Base-by-base conservation (phyloP, 2,329 filamentous ascomycete species). In the Cladosporium halotolerans region DNA sequence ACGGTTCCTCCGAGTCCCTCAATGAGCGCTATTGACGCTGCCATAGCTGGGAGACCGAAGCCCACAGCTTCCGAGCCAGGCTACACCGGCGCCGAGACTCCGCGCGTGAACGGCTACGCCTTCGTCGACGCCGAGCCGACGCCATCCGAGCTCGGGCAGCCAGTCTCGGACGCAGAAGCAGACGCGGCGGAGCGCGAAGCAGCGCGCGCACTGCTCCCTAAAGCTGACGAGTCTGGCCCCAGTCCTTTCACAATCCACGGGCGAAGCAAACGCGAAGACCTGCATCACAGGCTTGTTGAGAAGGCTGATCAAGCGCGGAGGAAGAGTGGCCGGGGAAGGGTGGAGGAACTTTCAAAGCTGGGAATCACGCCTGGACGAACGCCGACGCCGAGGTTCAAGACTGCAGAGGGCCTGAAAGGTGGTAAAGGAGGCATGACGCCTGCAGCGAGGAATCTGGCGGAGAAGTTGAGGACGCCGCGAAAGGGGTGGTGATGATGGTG, bases 261-360 rank as follows among this genome's bases (percentile, higher is more conserved):
- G 52, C 83, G 85, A 50, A 83, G 88, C 50, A 82, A 80, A 57
- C 78, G 92, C 36, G 93, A 97, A 72, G 83, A 82, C 34, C 73
- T 97, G 28, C 90, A 95, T 68, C 83, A 92, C 63, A 82, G 84
- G 34, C 89, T 96, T 79, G 90, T 96, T 2, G 91, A 96, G 57
- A 82, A 82, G 48, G 88, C 88, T 18, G 82, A 87, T 10, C 82
- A 83, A 62, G 85, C 79, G 2, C 91, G 90, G 67, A 81, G 85
- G 46, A 19, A 76, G 82, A 57, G 82, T 78, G 3, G 83, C 79
- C 59, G 86, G 77, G 54, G 60, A 44, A 59, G 66, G 73, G 49
- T 66, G 43, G 45, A 66, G 57, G 13, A 62, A 42, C 56, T 69
- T 46, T 56, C 59, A 50, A 60, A 57, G 33, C 60, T 69, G n/a